phyloP scores from a whole-genome alignment of 2,329 filamentous ascomycete species.

The Fusarium gaditjirri region DNA sequence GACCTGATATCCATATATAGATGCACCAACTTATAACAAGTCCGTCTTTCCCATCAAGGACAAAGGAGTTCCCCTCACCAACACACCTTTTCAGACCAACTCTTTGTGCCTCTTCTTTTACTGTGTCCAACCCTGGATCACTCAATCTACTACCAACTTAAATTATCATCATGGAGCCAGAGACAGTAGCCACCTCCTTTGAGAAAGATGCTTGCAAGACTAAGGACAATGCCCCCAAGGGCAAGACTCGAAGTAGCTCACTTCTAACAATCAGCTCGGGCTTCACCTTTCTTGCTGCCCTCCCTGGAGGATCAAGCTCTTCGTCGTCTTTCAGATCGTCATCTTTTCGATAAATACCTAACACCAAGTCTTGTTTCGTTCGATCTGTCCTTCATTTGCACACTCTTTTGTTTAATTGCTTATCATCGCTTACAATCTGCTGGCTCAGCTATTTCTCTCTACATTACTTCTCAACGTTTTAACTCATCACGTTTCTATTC shows the following conservation, averaged over 20 bases:
- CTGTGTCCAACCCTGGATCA: neutral
- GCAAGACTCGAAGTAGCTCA: slow-evolving; percentile 41
- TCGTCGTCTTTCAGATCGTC: slow-evolving; percentile 42
- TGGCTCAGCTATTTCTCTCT: neutral
- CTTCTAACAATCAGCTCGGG: slow-evolving; percentile 44
- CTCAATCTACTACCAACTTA: neutral
- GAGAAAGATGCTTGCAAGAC: slow-evolving; percentile 42
- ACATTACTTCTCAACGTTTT: neutral
- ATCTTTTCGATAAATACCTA: slow-evolving; percentile 41
- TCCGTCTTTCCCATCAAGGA: slow-evolving; percentile 21
- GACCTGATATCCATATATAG: slow-evolving; percentile 26
- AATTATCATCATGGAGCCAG: slow-evolving; percentile 37
- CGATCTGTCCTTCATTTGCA: slow-evolving; percentile 34
- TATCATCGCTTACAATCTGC: neutral
- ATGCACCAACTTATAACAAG: slow-evolving; percentile 38
- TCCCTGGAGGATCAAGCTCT: slow-evolving; percentile 36
- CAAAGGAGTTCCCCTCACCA: slow-evolving; percentile 25
- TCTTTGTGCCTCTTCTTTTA: slow-evolving; percentile 29
- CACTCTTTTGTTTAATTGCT: slow-evolving; percentile 11
- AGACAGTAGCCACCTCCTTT: slow-evolving; percentile 41
- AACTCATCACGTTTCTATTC: neutral
- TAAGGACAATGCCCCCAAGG: slow-evolving; percentile 38
- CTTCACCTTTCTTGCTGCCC: slow-evolving; percentile 44
- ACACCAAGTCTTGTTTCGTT: neutral
- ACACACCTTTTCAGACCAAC: slow-evolving; percentile 21